phyloP scores from a whole-genome alignment of 345 rosid species.

The Pistacia vera region DNA sequence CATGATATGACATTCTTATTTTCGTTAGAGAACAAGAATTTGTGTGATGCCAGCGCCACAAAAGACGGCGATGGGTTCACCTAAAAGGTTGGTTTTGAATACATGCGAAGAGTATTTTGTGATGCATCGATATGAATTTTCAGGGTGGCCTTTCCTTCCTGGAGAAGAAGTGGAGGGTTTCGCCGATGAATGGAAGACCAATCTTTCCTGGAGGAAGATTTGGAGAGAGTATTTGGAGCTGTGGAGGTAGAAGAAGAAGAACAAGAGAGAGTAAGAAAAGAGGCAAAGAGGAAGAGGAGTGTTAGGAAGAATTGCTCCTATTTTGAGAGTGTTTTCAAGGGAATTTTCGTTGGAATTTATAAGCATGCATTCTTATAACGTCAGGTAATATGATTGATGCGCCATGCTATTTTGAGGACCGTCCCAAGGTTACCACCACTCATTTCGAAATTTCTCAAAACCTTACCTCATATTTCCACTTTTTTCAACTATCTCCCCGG shows the following conservation, averaged over 20 bases:
- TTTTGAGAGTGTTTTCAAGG: background rate
- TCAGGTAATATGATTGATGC: no score
- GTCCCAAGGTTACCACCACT: no score
- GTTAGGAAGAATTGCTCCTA: background rate
- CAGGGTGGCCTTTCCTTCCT: constrained; percentile 41
- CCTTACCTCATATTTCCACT: no score
- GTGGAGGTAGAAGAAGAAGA: constrained; percentile 25
- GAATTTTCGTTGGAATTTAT: background rate
- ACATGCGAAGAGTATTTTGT: constrained; percentile 25
- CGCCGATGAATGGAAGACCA: constrained; percentile 39
- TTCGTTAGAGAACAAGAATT: constrained; percentile 48
- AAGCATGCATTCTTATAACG: no score
- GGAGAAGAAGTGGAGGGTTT: constrained; percentile 37
- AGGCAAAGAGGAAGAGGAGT: constrained; percentile 23
- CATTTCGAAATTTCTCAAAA: no score
- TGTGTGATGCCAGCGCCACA: constrained; percentile 43
- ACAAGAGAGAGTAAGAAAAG: constrained; percentile 11
- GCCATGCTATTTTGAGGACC: no score
- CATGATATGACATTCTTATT: constrained; percentile 39
- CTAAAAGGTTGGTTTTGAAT: constrained; percentile 40
- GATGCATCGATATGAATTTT: constrained; percentile 39
- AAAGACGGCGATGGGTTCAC: constrained; percentile 33
- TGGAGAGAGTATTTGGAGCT: constrained; percentile 11
- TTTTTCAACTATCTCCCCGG: no score
- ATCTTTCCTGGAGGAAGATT: constrained; percentile 45